These are phyloP conservation scores for Puccinia novopanici DNA, from an alignment of 1,284 basidiomycete species.

Conservation along the genomic window DNA sequence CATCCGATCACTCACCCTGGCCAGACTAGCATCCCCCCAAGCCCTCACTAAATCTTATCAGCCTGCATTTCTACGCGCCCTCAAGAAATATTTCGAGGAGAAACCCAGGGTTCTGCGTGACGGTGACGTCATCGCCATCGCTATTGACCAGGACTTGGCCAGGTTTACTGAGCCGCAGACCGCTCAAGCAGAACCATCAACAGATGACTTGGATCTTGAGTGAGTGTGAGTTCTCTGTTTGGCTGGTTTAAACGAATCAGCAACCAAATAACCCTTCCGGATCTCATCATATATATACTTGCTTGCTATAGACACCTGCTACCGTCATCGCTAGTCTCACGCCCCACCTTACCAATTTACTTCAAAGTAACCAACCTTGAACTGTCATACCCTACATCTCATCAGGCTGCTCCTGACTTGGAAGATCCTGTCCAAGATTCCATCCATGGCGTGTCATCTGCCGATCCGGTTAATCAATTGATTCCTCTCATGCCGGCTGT, in stretches of 20 bases:
- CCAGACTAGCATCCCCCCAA: slow-evolving; percentile 78
- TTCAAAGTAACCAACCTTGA: slow-evolving; percentile 80
- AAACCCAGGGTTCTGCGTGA: slow-evolving; percentile 70
- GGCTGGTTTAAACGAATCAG: not conserved
- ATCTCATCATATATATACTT: not conserved
- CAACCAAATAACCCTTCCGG: slow-evolving; percentile 16
- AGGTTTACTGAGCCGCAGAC: slow-evolving; percentile 57
- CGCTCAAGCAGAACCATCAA: slow-evolving; percentile 54
- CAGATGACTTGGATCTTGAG: slow-evolving; percentile 58
- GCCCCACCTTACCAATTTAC: slow-evolving; percentile 65
- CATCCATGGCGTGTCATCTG: slow-evolving; percentile 61
- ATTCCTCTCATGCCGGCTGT: slow-evolving; percentile 51
- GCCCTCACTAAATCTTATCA: slow-evolving; percentile 76
- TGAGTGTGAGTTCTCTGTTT: slow-evolving; percentile 54
- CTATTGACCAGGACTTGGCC: slow-evolving; percentile 67
- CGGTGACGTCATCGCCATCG: slow-evolving; percentile 78
- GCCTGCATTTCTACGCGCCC: slow-evolving; percentile 68
- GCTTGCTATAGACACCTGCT: not conserved
- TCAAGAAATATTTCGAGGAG: slow-evolving; percentile 70
- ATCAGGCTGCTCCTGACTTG: slow-evolving; percentile 52
- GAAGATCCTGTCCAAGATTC: slow-evolving; percentile 62
- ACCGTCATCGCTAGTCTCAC: slow-evolving; percentile 42
- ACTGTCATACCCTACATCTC: slow-evolving; percentile 56
- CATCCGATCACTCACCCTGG: slow-evolving; percentile 74
- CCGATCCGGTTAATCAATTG: not conserved